Evolutionary conservation across 179 eudicot species (phyloP), one percentile per base, ranked within the genome.

Genomic region (Silene noctiflora): DNA sequence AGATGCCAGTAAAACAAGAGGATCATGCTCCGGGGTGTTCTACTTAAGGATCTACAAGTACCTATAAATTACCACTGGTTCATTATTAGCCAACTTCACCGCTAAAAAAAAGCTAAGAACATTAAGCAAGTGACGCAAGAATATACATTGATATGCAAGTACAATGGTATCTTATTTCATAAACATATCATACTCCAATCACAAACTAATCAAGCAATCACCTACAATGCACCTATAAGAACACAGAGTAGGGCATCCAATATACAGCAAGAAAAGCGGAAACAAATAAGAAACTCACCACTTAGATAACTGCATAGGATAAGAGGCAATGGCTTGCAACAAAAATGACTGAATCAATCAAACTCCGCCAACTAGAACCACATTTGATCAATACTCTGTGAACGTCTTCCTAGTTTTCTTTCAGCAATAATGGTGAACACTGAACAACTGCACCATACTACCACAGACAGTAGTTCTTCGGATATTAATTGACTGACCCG

Each of bases 291-390:
- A 73, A 12, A 63, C 19, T n/a, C 51, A 33, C 67, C 29, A 4
- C 33, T 60, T 73, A 0, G 55, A 35, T 7, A 60, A 24, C 11
- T 27, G 35, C 76, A 59, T 6, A 39, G 55, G 25, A 10, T 14
- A 33, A 35, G 56, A 67, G 42, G 65, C 67, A 67, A 24, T 22
- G 29, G 73, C n/a, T 53, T 53, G 66, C 35, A 56, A 68, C 31
- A 68, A 68, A 58, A 17, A 22, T 21, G 67, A 14, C 20, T 21
- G 53, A 66, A 69, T 31, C 29, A 33, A 2, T 6, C 5, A 39
- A 53, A 21, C 21, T 11, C 17, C 21, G 31, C n/a, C 42, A 13
- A 20, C 62, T 56, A 24, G 53, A 58, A 58, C 46, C 46, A 46
- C 29, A 21, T 27, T 68, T 4, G 33, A 62, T 17, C 16, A 3